Base-by-base conservation (phyloP, 352 stramenopile species). In the Peronospora farinosa region DNA sequence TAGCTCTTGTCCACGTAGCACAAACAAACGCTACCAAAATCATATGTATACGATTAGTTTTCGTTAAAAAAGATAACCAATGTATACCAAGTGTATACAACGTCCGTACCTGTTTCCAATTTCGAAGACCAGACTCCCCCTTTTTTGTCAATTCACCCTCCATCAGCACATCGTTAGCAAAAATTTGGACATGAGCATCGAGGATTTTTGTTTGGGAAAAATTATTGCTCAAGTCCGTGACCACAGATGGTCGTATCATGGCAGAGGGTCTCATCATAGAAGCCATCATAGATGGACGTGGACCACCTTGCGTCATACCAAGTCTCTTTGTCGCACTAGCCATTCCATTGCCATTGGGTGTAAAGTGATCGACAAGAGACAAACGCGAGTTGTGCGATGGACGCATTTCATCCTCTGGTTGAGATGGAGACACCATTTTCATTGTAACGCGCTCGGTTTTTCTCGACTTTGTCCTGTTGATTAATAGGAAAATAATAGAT, bases 71-170 rank as follows among this genome's bases (percentile, higher is more conserved):
- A 43, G 3, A 30, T 5, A 16, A 35, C 4, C 41, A 31, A 16
- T 16, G 10, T 7, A 10, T 10, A 50, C 4, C 21, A 13, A 33
- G 6, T 23, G 16, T 16, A 43, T 35, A 50, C 13, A 25, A 43
- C 12, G 21, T 39, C 68, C 71, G 46, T 75, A 87, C 76, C 65
- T 67, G 83, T 50, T 86, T 88, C 74, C 69, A 83, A 6, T 65
- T 71, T 43, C 86, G 72, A 36, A 84, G 47, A 3, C 72, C 72
- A 33, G 58, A 60, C 51, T 83, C 71, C 36, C 77, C 77, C 46
- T 84, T 88, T 54, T 88, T 88, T 27, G 63, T 72, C 6, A 88
- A 55, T 45, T 81, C 64, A 2, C 77, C 74, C 45, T 88, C 74
- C 73, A 88, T 88, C 27, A 88, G 54, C 45, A 86, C 69, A 46